Percentiles rank a stretch among this genome's conserved stretches.
phyloP scores from a whole-genome alignment of 768 basidiomycete genomes.

The Termitomyces sp. region DNA sequence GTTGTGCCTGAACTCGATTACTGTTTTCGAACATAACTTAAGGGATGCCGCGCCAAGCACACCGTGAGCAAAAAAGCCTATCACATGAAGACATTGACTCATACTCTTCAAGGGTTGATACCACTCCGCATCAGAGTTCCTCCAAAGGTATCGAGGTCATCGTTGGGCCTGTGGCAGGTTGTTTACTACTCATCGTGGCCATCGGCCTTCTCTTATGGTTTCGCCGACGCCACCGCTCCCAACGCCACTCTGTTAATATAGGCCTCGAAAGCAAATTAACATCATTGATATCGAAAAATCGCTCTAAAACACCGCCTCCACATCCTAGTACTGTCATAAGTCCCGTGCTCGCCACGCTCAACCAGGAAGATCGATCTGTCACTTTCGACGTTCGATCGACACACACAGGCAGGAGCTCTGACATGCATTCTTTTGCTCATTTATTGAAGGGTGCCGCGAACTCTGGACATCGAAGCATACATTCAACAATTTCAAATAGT shows the following conservation, averaged over 20 bases:
- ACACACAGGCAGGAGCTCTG: constrained; percentile 1
- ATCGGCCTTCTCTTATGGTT: constrained; percentile 10
- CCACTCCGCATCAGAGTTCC: not conserved
- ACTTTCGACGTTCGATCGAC: constrained; percentile 2
- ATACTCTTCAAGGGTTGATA: not conserved
- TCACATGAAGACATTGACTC: not conserved
- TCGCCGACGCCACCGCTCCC: not conserved
- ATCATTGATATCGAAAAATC: not conserved
- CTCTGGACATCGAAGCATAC: constrained; percentile 5
- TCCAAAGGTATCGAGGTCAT: constrained; percentile 11
- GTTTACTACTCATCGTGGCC: constrained; percentile 1
- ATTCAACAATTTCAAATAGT: constrained; percentile 1
- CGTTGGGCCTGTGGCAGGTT: constrained; percentile 8
- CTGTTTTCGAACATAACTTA: constrained; percentile 9
- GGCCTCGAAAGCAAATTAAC: not conserved
- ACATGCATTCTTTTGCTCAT: constrained; percentile 5
- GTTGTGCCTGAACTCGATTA: constrained; percentile 16
- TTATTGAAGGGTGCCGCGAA: not conserved
- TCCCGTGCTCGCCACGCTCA: constrained; percentile 11
- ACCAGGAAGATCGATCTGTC: not conserved
- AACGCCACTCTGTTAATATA: not conserved
- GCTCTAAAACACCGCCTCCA: not conserved
- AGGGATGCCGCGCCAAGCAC: constrained; percentile 1
- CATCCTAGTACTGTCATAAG: constrained; percentile 1
- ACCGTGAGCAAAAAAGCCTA: constrained; percentile 4